phyloP scores from a whole-genome alignment of 2,329 filamentous ascomycete genomes.

The Colletotrichum abscissum region DNA sequence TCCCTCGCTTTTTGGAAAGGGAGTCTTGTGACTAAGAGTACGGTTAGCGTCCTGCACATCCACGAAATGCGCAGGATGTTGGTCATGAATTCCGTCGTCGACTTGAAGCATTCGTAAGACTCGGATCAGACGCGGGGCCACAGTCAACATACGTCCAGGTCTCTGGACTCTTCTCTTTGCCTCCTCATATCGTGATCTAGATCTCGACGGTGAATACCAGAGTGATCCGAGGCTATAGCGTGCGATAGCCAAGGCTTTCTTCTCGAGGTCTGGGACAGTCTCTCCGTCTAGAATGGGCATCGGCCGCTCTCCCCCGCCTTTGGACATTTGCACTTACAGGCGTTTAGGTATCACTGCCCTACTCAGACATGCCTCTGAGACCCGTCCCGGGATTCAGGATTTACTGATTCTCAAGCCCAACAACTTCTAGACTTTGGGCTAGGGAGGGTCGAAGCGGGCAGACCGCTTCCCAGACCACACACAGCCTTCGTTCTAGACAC shows the following conservation, averaged over 20 bases:
- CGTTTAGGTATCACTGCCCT: neutral
- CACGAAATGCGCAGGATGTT: neutral
- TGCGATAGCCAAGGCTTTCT: neutral
- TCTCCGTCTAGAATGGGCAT: neutral
- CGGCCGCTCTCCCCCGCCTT: neutral
- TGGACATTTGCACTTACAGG: neutral
- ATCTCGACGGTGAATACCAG: neutral
- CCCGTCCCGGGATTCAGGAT: neutral
- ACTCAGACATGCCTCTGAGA: neutral
- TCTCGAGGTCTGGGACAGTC: neutral
- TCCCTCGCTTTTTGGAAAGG: neutral
- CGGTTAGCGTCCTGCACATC: neutral
- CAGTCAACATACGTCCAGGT: neutral
- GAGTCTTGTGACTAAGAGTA: neutral
- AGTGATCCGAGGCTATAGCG: neutral
- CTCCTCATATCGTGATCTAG: neutral
- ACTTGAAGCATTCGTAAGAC: neutral
- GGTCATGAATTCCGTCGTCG: neutral
- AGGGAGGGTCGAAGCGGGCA: neutral
- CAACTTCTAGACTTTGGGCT: neutral
- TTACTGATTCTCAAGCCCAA: neutral
- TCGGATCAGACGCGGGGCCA: neutral
- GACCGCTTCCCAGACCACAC: neutral
- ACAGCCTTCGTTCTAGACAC: neutral
- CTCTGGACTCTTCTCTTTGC: neutral